Evolutionary conservation across 2,329 filamentous ascomycete species (phyloP), one percentile per base, ranked within the genome.

Genomic region (Fusarium xyrophilum): DNA sequence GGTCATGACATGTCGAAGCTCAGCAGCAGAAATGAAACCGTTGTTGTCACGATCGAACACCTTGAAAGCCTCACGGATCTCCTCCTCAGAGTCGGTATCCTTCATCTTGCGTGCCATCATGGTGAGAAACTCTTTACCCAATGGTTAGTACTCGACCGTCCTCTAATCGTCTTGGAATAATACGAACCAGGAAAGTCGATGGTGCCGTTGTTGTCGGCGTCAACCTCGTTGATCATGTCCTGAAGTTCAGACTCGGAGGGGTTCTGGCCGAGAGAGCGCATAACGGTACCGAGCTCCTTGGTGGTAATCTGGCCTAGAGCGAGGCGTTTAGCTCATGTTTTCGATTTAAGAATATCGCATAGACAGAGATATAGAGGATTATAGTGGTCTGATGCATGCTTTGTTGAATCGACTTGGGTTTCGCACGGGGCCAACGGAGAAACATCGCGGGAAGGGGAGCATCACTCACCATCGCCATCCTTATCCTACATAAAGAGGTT

Each of bases 31-130:
- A 80, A 96, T 96, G 82, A 94, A 96, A 57, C 92, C 92, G 81
- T 96, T 96, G 85, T 95, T 96, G 77, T 96, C 92, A 75, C 92
- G 92, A 79, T 96, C 92, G 76, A 96, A 96, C 58, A 91, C 88
- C 86, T 94, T 94, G 88, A 95, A 95, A 17, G 92, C 92, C 80
- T 95, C 92, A 75, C 92, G 89, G 74, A 96, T 96, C 80, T 96
- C 92, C 82, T 96, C 92, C 82, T 96, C 92, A 50, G 92, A 95
- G 78, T 96, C 92, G 73, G 92, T 96, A 76, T 95, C 92, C 86
- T 95, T 95, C 92, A 96, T 96, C 84, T 96, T 96, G 77, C 92
- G 89, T 64, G 92, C 92, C 92, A 96, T 96, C 92, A 96, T 96
- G 69, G 92, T 96, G 66, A 96, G 85, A 82, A 96, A 96, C 79